Percentiles rank a stretch among this genome's conserved stretches.
phyloP scores from a whole-genome alignment of 352 stramenopile genomes.

The Phytophthora pseudosyringae region DNA sequence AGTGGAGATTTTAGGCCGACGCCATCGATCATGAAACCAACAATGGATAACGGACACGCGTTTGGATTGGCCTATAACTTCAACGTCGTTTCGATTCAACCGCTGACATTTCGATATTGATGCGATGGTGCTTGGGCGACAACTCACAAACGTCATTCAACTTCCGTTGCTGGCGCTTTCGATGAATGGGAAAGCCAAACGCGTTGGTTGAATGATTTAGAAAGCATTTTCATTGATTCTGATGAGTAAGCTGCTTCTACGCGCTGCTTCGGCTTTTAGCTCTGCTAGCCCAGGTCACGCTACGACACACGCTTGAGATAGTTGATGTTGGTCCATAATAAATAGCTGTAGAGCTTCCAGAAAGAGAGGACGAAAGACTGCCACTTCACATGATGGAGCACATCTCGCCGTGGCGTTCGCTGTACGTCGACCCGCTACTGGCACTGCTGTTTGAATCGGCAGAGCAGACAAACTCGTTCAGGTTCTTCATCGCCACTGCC shows the following conservation, averaged over 20 bases:
- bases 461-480: slow-evolving; percentile 70
- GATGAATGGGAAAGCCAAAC: background rate
- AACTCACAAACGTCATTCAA: background rate
- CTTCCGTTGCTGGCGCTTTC: background rate
- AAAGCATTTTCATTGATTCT: slow-evolving; percentile 27
- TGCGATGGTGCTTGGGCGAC: background rate
- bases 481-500: slow-evolving; percentile 77
- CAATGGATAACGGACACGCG: background rate
- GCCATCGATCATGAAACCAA: slow-evolving; percentile 16
- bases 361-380: slow-evolving; percentile 16
- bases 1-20: background rate
- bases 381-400: slow-evolving; percentile 44
- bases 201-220: background rate
- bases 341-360: slow-evolving; percentile 44
- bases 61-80: background rate
- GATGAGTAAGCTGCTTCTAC: slow-evolving; percentile 29
- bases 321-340: slow-evolving; percentile 41
- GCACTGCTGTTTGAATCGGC: slow-evolving; percentile 29
- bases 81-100: slow-evolving; percentile 1
- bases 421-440: slow-evolving; percentile 30
- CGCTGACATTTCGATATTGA: background rate
- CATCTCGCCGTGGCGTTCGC: slow-evolving; percentile 44
- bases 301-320: slow-evolving; percentile 26
- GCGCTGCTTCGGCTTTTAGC: slow-evolving; percentile 23
- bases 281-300: slow-evolving; percentile 29